phyloP scores from a whole-genome alignment of 2,329 filamentous ascomycete species.

The Trichoderma atroviride region DNA sequence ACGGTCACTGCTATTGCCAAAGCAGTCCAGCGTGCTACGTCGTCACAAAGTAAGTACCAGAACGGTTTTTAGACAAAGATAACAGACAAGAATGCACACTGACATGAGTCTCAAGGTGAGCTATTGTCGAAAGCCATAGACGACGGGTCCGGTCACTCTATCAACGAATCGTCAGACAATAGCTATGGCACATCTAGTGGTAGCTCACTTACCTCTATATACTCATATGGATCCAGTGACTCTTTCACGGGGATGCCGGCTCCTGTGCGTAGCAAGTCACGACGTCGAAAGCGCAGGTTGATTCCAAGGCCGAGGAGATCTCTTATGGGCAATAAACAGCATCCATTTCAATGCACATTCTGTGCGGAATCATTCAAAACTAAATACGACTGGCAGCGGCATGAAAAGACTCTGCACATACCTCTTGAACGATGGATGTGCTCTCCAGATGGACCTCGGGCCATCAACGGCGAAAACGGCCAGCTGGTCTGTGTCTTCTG shows the following conservation, averaged over 20 bases:
- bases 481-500: not conserved
- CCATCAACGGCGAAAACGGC: not conserved
- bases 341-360: slow-evolving; percentile 45
- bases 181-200: not conserved
- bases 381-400: slow-evolving; percentile 50
- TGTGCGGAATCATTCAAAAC: slow-evolving; percentile 48
- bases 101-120: not conserved
- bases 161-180: not conserved
- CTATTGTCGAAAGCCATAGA: not conserved
- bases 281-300: not conserved
- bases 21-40: slow-evolving; percentile 21
- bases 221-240: not conserved
- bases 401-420: slow-evolving; percentile 50
- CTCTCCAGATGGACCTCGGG: slow-evolving; percentile 35
- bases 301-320: not conserved
- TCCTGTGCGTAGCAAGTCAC: not conserved
- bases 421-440: slow-evolving; percentile 50
- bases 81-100: not conserved
- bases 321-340: not conserved
- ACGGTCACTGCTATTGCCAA: slow-evolving; percentile 35
- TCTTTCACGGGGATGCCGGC: not conserved
- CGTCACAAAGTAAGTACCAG: not conserved
- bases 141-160: not conserved
- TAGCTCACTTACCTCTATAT: not conserved
- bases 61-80: not conserved